phyloP scores from a whole-genome alignment of 1,284 basidiomycete genomes.

The Papiliotrema flavescens region DNA sequence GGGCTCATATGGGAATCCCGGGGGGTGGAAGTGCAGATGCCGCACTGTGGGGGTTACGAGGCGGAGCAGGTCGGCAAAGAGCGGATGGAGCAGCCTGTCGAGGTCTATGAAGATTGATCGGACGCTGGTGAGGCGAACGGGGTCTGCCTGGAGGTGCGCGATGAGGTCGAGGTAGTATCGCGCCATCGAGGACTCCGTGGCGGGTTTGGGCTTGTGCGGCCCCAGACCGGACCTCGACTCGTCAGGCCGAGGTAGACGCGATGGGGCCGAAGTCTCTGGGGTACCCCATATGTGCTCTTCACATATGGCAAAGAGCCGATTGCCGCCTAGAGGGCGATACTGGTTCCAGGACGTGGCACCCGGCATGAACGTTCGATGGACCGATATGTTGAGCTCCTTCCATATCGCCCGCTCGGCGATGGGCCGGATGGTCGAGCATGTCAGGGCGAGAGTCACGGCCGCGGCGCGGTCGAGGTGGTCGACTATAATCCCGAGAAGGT shows the following conservation, averaged over 20 bases:
- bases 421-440: slow-evolving; percentile 5
- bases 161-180: not conserved
- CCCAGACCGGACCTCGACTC: too few relatives aligned
- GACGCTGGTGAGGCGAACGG: slow-evolving; percentile 1
- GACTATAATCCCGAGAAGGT: too few relatives aligned
- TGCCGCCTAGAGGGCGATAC: slow-evolving; percentile 4
- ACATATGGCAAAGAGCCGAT: slow-evolving; percentile 6
- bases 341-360: not conserved
- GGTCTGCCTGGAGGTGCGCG: slow-evolving; percentile 1
- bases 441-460: slow-evolving; percentile 7
- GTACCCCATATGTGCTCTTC: slow-evolving; percentile 4
- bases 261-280: not conserved
- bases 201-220: too few relatives aligned
- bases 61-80: slow-evolving; percentile 7
- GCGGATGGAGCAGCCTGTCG: slow-evolving; percentile 4
- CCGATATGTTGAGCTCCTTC: slow-evolving; percentile 15
- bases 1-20: slow-evolving; percentile 3
- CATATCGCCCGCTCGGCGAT: slow-evolving; percentile 7
- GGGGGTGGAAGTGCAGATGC: slow-evolving; percentile 5
- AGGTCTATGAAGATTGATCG: slow-evolving; percentile 11
- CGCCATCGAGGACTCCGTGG: too few relatives aligned
- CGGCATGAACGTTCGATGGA: slow-evolving; percentile 1
- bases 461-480: slow-evolving; percentile 2
- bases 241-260: too few relatives aligned
- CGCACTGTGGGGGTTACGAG: slow-evolving; percentile 3